phyloP scores from a whole-genome alignment of 345 rosid genomes.

The Trapa bicornis region DNA sequence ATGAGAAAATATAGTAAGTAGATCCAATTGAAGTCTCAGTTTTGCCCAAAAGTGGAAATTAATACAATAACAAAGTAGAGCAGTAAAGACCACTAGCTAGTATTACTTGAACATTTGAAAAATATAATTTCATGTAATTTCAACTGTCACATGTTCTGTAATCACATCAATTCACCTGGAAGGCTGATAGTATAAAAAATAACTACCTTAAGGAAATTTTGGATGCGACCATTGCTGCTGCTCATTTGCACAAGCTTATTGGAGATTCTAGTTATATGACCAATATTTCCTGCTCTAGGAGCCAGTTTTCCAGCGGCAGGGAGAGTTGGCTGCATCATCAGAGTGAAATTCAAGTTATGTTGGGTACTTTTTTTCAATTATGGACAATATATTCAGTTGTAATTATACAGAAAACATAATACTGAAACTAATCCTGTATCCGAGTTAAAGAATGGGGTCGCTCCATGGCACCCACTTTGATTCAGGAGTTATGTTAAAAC shows the following conservation, averaged over 20 bases:
- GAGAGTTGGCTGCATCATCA: slow-evolving; percentile 57
- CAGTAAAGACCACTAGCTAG: neutral
- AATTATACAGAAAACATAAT: neutral
- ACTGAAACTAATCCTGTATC: neutral
- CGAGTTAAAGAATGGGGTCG: neutral
- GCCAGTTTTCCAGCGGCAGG: slow-evolving; percentile 60
- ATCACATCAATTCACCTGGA: neutral
- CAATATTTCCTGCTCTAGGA: slow-evolving; percentile 78
- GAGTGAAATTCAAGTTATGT: neutral
- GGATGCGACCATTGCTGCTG: slow-evolving; percentile 43
- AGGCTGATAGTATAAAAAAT: neutral
- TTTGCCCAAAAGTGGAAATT: neutral
- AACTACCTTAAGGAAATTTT: slow-evolving; percentile 63
- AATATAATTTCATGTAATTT: neutral
- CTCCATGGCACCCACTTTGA: neutral
- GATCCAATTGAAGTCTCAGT: neutral
- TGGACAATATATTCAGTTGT: neutral
- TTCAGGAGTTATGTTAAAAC: too few species aligned
- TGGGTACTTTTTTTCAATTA: neutral
- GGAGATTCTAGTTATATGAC: slow-evolving; percentile 75
- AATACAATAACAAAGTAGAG: neutral
- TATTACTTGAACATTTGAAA: neutral
- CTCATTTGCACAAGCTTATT: slow-evolving; percentile 74
- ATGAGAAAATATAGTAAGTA: neutral
- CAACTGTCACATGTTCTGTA: neutral